Percentiles rank a stretch among this genome's conserved stretches.
Evolutionary conservation across 805 yeast species (phyloP).

Genomic region (Peterozyma toletana): DNA sequence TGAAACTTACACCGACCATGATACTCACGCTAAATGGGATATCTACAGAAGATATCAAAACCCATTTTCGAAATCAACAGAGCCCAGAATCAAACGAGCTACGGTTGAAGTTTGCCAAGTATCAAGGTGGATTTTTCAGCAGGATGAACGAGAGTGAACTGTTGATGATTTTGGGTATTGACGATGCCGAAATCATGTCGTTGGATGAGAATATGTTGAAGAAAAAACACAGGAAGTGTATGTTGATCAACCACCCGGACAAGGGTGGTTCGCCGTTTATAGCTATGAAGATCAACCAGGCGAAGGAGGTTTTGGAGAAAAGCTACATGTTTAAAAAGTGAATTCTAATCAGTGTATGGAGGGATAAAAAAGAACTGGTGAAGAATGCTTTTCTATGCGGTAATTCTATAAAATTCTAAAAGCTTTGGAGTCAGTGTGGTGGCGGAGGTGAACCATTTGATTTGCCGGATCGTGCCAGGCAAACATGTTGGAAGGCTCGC

Average conservation of each 20-base stretch:
- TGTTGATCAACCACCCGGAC: conserved; percentile 85
- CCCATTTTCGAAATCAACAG: conserved; percentile 8
- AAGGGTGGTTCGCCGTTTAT: conserved; percentile 78
- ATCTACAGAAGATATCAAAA: conserved; percentile 6
- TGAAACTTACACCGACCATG: conserved; percentile 23
- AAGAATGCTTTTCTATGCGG: not conserved
- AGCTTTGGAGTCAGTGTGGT: not conserved
- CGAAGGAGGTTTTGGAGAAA: conserved; percentile 73
- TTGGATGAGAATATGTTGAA: conserved; percentile 45
- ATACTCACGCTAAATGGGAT: conserved; percentile 35
- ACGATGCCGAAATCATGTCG: conserved; percentile 45
- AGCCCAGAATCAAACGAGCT: conserved; percentile 11
- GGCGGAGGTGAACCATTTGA: not conserved
- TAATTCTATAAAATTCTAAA: not conserved
- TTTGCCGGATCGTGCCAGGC: not conserved
- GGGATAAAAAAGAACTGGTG: not conserved
- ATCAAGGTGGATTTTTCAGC: conserved; percentile 55
- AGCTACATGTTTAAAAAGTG: conserved; percentile 33
- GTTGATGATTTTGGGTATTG: conserved; percentile 52
- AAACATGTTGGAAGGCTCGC: not conserved
- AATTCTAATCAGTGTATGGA: not conserved
- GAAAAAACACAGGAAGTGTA: conserved; percentile 65
- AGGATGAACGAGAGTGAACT: conserved; percentile 71
- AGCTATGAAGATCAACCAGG: conserved; percentile 82
- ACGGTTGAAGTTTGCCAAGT: conserved; percentile 25